phyloP scores from a whole-genome alignment of 176 grass and related monocot species.

The Avena sativa region DNA sequence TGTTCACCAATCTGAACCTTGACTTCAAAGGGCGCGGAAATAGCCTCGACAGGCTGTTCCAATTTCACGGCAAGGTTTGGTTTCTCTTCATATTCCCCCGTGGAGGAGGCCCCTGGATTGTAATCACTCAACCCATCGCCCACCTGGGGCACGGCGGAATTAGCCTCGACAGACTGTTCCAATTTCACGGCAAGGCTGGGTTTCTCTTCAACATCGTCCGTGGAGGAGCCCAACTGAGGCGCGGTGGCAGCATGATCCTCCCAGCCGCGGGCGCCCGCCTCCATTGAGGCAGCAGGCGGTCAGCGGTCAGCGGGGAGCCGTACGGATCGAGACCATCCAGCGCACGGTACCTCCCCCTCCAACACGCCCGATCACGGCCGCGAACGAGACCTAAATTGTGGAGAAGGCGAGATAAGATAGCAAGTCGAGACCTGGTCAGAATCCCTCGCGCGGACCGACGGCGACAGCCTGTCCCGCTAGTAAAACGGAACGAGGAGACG shows the following conservation, averaged over 20 bases:
- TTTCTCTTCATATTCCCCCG: neutral
- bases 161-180: neutral
- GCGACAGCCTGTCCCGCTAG: neutral
- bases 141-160: neutral
- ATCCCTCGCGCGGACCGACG: neutral
- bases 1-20: constrained; percentile 12
- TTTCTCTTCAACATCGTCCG: neutral
- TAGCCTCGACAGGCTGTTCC: neutral
- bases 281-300: constrained; percentile 42
- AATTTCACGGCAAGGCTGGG: neutral
- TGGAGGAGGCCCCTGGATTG: neutral
- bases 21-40: neutral
- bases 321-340: constrained; percentile 57
- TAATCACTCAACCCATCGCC: neutral
- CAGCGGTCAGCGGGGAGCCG: constrained; percentile 31
- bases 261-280: neutral
- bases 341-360: neutral
- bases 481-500: neutral
- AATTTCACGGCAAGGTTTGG: neutral
- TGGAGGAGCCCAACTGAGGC: neutral
- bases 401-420: neutral
- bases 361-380: constrained; percentile 28
- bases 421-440: neutral
- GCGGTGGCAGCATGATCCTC: constrained; percentile 21
- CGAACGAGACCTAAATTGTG: constrained; percentile 51